These are phyloP conservation scores for Pyrenochaeta sp. DNA, from an alignment of 2,329 filamentous ascomycete genomes.

Conservation along the genomic window DNA sequence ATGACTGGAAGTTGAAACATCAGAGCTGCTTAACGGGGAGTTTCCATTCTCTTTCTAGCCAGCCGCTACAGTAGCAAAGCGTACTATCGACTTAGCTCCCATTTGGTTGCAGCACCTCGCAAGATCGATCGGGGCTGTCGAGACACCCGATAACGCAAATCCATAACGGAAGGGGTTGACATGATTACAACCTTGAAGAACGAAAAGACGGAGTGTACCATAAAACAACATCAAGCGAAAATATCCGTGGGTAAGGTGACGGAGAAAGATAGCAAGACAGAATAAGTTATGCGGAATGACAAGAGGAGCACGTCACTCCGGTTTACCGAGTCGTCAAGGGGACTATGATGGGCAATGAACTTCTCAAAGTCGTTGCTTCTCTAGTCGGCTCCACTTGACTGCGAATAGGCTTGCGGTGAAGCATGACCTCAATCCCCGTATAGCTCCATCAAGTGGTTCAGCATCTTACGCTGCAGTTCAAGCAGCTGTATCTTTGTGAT, in stretches of 20 bases:
- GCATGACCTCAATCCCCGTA: constrained; percentile 33
- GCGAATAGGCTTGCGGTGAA: neutral
- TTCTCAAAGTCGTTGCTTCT: neutral
- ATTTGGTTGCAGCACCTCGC: no score
- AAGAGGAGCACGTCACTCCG: no score
- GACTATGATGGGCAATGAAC: neutral
- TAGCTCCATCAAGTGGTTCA: constrained; percentile 43
- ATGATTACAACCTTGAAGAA: no score
- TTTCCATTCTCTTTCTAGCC: neutral
- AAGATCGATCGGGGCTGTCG: no score
- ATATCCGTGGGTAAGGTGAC: neutral
- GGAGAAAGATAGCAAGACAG: neutral
- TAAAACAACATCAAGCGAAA: no score
- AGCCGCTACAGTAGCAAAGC: no score
- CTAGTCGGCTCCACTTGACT: neutral
- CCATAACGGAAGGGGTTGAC: no score
- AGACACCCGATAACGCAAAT: no score
- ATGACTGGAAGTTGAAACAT: neutral
- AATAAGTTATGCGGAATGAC: neutral
- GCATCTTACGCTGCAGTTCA: constrained; percentile 47
- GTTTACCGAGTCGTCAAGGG: neutral
- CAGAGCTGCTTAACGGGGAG: neutral
- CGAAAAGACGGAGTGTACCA: no score
- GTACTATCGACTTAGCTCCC: no score
- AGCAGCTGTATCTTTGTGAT: constrained; percentile 39